Percentiles rank a stretch among this genome's conserved stretches.
These are phyloP conservation scores for Termitomyces sp. DNA, from an alignment of 768 basidiomycete genomes.

Conservation along the genomic window DNA sequence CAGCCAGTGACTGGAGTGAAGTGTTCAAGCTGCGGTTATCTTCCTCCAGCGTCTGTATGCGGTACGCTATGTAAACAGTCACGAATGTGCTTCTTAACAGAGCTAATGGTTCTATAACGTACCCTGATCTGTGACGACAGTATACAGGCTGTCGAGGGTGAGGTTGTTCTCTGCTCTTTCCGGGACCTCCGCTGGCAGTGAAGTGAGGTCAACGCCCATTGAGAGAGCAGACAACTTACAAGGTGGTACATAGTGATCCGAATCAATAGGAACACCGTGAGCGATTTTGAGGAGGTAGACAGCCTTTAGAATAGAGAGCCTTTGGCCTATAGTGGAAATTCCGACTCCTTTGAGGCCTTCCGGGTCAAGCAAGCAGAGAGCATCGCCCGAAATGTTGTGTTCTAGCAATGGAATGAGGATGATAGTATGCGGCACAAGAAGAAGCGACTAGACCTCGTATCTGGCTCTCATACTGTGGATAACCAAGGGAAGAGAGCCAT, in stretches of 20 bases:
- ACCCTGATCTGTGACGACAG: conserved; percentile 75
- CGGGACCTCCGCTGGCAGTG: conserved; percentile 46
- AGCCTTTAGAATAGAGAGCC: conserved; percentile 86
- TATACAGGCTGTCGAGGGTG: conserved; percentile 61
- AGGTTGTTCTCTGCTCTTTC: conserved; percentile 43
- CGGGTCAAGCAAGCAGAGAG: conserved; percentile 78
- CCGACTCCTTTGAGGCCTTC: conserved; percentile 84
- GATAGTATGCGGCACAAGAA: conserved; percentile 2
- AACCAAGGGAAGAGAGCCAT: conserved; percentile 76
- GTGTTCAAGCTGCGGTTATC: conserved; percentile 70
- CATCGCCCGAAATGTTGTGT: conserved; percentile 89
- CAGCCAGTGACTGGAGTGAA: conserved; percentile 55
- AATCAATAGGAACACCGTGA: conserved; percentile 75
- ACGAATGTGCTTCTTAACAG: background rate
- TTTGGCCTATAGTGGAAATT: conserved; percentile 85
- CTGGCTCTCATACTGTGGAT: conserved; percentile 78
- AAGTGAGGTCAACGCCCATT: conserved; percentile 4
- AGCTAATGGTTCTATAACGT: conserved; percentile 9
- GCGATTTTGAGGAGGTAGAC: conserved; percentile 87
- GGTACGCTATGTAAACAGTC: conserved; percentile 43
- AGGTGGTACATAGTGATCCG: conserved; percentile 83
- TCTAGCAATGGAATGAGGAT: conserved; percentile 40
- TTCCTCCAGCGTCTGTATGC: conserved; percentile 65
- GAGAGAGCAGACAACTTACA: conserved; percentile 45
- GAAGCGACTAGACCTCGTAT: conserved; percentile 50